Percentiles rank a stretch among this genome's conserved stretches.
Conservation (phyloP, 2,329 filamentous ascomycete genomes). For the Pseudogymnoascus sp. region DNA sequence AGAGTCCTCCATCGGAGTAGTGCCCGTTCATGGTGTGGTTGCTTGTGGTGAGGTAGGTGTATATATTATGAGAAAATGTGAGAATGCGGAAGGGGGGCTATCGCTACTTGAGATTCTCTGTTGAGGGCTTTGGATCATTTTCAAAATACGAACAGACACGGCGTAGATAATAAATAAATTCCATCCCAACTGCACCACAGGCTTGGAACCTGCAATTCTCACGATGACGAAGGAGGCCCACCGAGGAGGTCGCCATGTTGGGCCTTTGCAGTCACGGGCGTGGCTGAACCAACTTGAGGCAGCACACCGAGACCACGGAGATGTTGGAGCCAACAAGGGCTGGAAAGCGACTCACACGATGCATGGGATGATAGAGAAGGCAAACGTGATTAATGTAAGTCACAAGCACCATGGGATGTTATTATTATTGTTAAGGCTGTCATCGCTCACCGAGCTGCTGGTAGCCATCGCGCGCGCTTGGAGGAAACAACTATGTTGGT, state of each 20-base stretch:
- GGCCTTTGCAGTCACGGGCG: neutral
- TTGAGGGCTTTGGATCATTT: neutral
- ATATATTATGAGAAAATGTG: neutral
- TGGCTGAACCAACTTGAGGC: conserved; percentile 7
- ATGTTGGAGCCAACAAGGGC: conserved; percentile 1
- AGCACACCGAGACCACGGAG: neutral
- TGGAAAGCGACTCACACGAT: neutral
- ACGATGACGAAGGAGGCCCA: neutral
- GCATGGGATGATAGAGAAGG: neutral
- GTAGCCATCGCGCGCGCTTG: neutral
- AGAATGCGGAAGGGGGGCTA: neutral
- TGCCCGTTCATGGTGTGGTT: neutral
- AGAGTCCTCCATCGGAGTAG: neutral
- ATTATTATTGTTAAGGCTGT: neutral
- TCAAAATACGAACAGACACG: neutral
- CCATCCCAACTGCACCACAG: neutral
- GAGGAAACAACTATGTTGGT: neutral
- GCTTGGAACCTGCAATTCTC: neutral
- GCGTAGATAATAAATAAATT: neutral
- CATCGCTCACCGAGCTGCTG: neutral
- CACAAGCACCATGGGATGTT: neutral
- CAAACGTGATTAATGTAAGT: neutral
- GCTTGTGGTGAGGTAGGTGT: neutral
- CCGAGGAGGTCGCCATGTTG: neutral
- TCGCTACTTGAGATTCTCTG: neutral